Evolutionary conservation across 129 eudicot genomes (phyloP), one percentile per base, ranked within the genome.

Genomic region (Arctium lappa): DNA sequence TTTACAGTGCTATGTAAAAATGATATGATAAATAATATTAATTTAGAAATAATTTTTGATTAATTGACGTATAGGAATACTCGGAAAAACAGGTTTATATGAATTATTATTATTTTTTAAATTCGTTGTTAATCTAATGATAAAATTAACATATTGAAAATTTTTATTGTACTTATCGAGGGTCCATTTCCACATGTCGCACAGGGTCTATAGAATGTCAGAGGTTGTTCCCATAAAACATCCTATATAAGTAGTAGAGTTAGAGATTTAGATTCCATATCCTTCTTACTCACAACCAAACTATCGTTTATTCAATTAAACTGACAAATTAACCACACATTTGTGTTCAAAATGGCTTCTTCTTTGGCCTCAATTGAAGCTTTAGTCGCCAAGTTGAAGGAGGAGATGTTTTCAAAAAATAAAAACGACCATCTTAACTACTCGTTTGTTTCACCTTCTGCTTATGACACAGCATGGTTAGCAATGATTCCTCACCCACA

Each of bases 401-500:
- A 66, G 8, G 88, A 85, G 2, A 73, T 85, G 72, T 89, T 91
- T 79, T 82, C 83, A 2, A 30, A 70, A 6, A 18, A 12, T 10
- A 3, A 30, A 75, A 18, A 56, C 62, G 42, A 22, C 66, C 40
- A 40, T 34, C 36, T 82, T 75, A 30, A 15, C 29, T 6, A 63
- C 53, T 80, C 86, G 30, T 85, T 83, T 63, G 88, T 81, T 18
- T 84, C 90, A 8, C 90, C 90, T 10, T 89, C 90, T 16, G 90
- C 92, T 11, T 89, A 87, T 53, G 95, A 91, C 74, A 91, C 91
- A 3, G 93, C 93, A 0, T 91, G 95, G 95, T 63, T 91, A 81
- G 91, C 93, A 60, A 89, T 89, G 90, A 74, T 91, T 44, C 91
- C 91, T 4, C 50, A 86, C 44, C 78, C 73, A 3, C 2, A 22